These are phyloP conservation scores for Colletotrichum eremochloae DNA, from an alignment of 2,329 filamentous ascomycete genomes.

Conservation along the genomic window DNA sequence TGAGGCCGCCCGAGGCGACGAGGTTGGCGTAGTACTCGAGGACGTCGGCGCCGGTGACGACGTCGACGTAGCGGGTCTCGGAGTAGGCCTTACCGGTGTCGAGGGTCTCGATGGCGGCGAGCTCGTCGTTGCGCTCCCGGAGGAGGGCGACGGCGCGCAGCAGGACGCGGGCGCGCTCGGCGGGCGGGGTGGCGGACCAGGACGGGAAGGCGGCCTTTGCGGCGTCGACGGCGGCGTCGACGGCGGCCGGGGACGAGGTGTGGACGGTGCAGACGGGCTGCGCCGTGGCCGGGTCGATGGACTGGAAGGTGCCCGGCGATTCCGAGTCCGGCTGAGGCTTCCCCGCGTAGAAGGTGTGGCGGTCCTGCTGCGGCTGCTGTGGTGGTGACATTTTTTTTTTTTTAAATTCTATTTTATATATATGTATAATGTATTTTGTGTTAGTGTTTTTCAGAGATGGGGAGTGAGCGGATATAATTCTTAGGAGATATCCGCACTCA, in stretches of 20 bases:
- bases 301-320: conserved; percentile 74
- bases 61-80: conserved; percentile 87
- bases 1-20: conserved; percentile 82
- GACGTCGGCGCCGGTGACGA: conserved; percentile 86
- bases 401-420: neutral
- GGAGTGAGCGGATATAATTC: conserved; percentile 6
- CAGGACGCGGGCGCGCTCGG: conserved; percentile 81
- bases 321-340: conserved; percentile 71
- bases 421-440: neutral
- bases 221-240: conserved; percentile 79
- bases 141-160: conserved; percentile 81
- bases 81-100: conserved; percentile 90
- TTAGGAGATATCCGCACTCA: neutral
- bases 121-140: conserved; percentile 81
- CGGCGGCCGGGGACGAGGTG: conserved; percentile 73
- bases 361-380: conserved; percentile 34
- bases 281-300: conserved; percentile 80
- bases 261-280: conserved; percentile 79
- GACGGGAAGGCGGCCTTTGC: conserved; percentile 78
- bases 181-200: conserved; percentile 83
- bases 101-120: conserved; percentile 83
- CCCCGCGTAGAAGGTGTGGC: conserved; percentile 82
- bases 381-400: conserved; percentile 32
- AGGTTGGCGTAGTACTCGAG: conserved; percentile 89
- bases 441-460: neutral